Evolutionary conservation across 768 basidiomycete genomes (phyloP).

Genomic region (Boletus bicolor): DNA sequence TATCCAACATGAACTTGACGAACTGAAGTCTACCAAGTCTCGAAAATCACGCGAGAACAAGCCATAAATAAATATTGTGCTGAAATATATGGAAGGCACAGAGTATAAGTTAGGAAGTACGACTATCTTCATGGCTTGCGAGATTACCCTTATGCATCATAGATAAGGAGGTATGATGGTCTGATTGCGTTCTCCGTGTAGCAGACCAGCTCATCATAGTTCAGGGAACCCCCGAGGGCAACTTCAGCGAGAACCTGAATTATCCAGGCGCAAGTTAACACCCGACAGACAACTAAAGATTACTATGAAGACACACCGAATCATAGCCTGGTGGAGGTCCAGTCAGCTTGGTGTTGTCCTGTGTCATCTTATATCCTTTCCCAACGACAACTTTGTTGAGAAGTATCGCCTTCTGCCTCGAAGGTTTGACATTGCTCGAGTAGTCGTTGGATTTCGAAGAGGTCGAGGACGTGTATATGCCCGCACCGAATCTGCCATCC

Average conservation of each 20-base stretch:
- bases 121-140: not conserved
- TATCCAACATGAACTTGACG: not conserved
- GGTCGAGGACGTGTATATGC: constrained; percentile 73
- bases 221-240: constrained; percentile 54
- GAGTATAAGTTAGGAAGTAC: constrained; percentile 4
- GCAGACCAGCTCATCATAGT: constrained; percentile 70
- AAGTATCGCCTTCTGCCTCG: constrained; percentile 59
- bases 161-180: constrained; percentile 69
- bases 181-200: constrained; percentile 70
- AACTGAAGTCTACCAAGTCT: not conserved
- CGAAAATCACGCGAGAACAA: not conserved
- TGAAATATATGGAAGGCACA: not conserved
- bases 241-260: constrained; percentile 62
- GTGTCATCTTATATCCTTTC: constrained; percentile 62
- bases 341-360: constrained; percentile 53
- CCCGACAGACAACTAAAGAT: not conserved
- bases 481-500: constrained; percentile 55
- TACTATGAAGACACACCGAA: constrained; percentile 44
- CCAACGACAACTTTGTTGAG: constrained; percentile 74
- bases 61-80: constrained; percentile 9
- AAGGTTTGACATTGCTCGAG: constrained; percentile 55
- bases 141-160: constrained; percentile 42
- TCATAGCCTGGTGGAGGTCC: constrained; percentile 63
- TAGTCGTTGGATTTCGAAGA: constrained; percentile 82
- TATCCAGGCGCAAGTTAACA: not conserved